Evolutionary conservation across 2,329 filamentous ascomycete genomes (phyloP), one percentile per base, ranked within the genome.

Genomic region (Aspergillus carbonarius): DNA sequence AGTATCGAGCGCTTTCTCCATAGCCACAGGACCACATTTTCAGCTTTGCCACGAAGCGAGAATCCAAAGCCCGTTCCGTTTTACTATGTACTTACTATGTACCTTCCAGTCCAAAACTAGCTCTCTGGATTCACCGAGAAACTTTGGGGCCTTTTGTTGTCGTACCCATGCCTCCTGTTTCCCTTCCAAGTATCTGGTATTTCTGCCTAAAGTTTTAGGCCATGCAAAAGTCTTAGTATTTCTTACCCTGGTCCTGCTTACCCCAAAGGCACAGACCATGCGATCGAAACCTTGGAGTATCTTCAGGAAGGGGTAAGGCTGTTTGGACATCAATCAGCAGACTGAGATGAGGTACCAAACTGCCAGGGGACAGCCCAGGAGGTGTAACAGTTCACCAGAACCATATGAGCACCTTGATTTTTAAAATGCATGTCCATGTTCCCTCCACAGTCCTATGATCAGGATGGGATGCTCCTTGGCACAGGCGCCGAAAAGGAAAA

Each of bases 21-120:
- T 61, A 61, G 58, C 58, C 60, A 52, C 57, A 57, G 40, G 52
- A 49, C 54, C 54, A 47, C 48, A n/a, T 39, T 51, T 57, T 62
- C 61, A 61, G 59, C 61, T 62, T 62, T 63, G 61, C 61, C 61
- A 65, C 61, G 50, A 57, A 61, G 55, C 39, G 52, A 59, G 32
- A 47, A 62, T 58, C 58, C 49, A 40, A 46, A 17, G 47, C 30
- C 49, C 47, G 61, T 58, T 60, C 60, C 60, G 30, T 32, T 32
- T 9, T 30, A 8, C 27, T 30, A 3, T 30, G 27, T 30, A 8
- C 6, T 3, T 7, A 8, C 61, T 30, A 34, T 54, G 57, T 49
- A 54, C 32, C 32, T 18, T 23, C 55, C 20, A 44, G 20, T 13
- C 42, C 42, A 25, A 54, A 48, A 42, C 53, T 47, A 62, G 50